phyloP scores from a whole-genome alignment of 1,139 yeast genomes.

The Spathaspora sp. region DNA sequence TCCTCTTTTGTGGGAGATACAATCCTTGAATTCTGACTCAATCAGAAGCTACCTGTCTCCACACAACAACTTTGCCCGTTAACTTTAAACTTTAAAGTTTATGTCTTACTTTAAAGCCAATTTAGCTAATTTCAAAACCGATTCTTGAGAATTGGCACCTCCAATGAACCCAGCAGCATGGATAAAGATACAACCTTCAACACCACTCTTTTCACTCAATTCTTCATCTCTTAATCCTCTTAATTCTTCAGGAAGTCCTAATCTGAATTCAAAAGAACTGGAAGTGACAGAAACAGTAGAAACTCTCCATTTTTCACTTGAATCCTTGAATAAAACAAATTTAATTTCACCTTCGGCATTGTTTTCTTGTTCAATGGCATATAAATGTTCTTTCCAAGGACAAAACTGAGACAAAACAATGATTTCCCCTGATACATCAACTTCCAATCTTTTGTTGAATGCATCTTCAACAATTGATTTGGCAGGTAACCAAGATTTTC shows the following conservation, averaged over 20 bases:
- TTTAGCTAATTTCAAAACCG: conserved; percentile 75
- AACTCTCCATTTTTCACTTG: conserved; percentile 77
- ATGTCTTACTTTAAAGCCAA: conserved; percentile 22
- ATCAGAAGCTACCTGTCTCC: too few relatives aligned
- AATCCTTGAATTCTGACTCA: too few relatives aligned
- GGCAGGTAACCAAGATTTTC: conserved; percentile 91
- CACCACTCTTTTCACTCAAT: conserved; percentile 68
- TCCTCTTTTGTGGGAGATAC: too few relatives aligned
- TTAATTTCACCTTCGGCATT: conserved; percentile 55
- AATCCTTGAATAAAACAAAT: conserved; percentile 80
- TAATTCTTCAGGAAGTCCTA: conserved; percentile 86
- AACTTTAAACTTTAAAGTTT: background rate
- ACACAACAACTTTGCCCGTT: too few relatives aligned
- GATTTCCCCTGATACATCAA: conserved; percentile 68
- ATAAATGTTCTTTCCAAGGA: conserved; percentile 95
- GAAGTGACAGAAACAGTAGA: conserved; percentile 82
- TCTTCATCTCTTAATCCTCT: conserved; percentile 92
- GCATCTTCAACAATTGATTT: conserved; percentile 74
- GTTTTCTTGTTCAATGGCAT: conserved; percentile 66
- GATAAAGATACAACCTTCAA: conserved; percentile 83
- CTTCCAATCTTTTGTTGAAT: conserved; percentile 51
- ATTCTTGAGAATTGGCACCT: conserved; percentile 81
- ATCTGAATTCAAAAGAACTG: conserved; percentile 79
- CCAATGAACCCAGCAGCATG: conserved; percentile 99
- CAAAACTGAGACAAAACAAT: conserved; percentile 70